Evolutionary conservation across 768 basidiomycete species (phyloP), one percentile per base, ranked within the genome.

Genomic region (Leccinum variicolor): DNA sequence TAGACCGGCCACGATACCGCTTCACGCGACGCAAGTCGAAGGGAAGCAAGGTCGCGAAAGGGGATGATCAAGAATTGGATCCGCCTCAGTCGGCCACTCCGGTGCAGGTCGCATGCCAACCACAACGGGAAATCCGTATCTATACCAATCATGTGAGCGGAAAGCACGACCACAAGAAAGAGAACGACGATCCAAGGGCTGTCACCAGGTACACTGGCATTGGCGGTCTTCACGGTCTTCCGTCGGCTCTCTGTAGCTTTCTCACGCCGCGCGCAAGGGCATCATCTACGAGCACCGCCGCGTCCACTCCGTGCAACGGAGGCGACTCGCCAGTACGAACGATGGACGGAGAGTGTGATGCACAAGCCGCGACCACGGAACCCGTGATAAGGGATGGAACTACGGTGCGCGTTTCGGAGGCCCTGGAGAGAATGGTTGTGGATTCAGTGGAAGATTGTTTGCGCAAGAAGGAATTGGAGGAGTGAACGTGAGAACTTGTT

Each of bases 381-480:
- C 5, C 52, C 11, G 29, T 15, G 11, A 28, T n/a, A 13, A 46
- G 15, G n/a, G 50, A 65, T 14, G 57, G 57, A 14, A 17, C 52
- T 26, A 19, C 61, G 8, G 56, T 62, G 26, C 36, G 19, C 10
- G 57, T 70, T 34, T 62, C 46, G 63, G 59, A 65, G 55, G 65
- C 61, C 3, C 53, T 71, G 39, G 69, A 45, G 28, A 69, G 63
- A 51, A 70, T 70, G 67, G 67, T 31, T 9, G 59, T 71, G 29
- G 59, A 63, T 57, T 48, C 58, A n/a, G 7, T 21, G n/a, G 55
- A 47, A 61, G 48, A 28, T 29, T 9, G 21, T 11, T 28, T 17
- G 36, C 25, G 41, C 21, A 31, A 43, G 17, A 39, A 45, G n/a
- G 46, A 36, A n/a, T 11, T 11, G 15, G 47, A 26, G 29, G 28